Base-by-base conservation (phyloP, 2,329 filamentous ascomycete species). In the Aureobasidium mangrovei region DNA sequence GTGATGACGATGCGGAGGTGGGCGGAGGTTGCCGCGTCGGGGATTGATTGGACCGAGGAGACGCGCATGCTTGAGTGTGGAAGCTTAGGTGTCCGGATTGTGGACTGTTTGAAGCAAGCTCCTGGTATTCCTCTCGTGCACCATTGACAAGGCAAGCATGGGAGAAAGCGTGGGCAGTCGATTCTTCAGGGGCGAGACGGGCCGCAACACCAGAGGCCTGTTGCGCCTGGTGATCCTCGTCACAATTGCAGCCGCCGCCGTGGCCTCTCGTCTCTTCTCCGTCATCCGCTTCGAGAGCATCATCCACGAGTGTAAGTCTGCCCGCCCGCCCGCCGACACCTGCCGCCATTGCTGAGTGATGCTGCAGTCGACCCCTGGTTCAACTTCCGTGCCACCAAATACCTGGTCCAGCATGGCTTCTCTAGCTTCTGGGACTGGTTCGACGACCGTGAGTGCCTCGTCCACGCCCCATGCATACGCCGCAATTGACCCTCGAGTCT, bases 391-490 rank as follows among this genome's bases (percentile, higher is more conserved):
- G 93, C 93, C 62, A 97, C 93, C 55, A 97, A 97, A 74, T 97
- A 98, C 68, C 82, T 98, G 54, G 88, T 98, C 54, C 82, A 91
- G 68, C 83, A 98, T 83, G 93, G 93, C 65, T 97, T 98, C 76
- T 94, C 95, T 73, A 90, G 87, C 72, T 98, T 98, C 71, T 98
- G 93, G 93, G 91, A 98, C 72, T 98, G 93, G 93, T 98, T 98
- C 68, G 93, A 98, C 73, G 93, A 98, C 77, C 85, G 93, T 85
- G 77, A 60, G 81, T 69, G 32, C 18, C 18, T 18, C 18, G 29
- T 40, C 32, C 26, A 7, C 18, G 7, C 32, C 7, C 26, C 8
- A 26, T 41, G 18, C 38, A 10, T 7, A 9, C 6, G 6, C 7
- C 38, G 26, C 18, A 8, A 45, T 10, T 36, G 3, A 27, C 35